A percentile compares a stretch with the other conserved stretches of the same genome.
Evolutionary conservation across 108 stramenopile species (phyloP).

Genomic region (Conticribra weissflogii): DNA sequence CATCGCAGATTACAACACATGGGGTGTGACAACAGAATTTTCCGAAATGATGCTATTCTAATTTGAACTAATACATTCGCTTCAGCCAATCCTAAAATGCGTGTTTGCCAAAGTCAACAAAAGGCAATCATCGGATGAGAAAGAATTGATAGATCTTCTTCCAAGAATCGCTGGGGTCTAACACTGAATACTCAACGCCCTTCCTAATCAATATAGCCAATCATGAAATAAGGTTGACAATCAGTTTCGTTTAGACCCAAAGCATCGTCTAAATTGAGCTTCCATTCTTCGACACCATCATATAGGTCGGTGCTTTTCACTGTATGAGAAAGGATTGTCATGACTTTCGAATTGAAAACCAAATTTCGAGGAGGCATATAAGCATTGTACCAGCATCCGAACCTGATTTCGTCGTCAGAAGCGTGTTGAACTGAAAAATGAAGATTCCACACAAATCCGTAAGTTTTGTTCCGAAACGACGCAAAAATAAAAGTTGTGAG

Average conservation of each 20-base stretch:
- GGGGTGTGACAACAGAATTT: too few species aligned
- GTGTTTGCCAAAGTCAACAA: too few species aligned
- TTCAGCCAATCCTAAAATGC: too few species aligned
- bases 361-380: constrained; percentile 44
- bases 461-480: neutral
- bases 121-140: too few species aligned
- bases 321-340: constrained; percentile 43
- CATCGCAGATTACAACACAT: too few species aligned
- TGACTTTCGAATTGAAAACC: constrained; percentile 42
- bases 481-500: neutral
- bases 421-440: constrained; percentile 39
- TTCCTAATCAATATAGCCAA: neutral
- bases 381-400: constrained; percentile 49
- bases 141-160: too few species aligned
- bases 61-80: too few species aligned
- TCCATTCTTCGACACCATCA: constrained; percentile 22
- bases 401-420: constrained; percentile 24
- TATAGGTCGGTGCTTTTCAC: constrained; percentile 43
- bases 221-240: constrained; percentile 29
- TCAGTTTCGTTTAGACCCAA: constrained; percentile 26
- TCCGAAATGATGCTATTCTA: too few species aligned
- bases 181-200: too few species aligned
- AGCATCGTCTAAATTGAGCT: constrained; percentile 40
- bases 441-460: neutral
- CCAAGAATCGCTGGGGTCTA: too few species aligned